Conservation (phyloP, 73 alveolate species). For the Paramecium pentaurelia region DNA sequence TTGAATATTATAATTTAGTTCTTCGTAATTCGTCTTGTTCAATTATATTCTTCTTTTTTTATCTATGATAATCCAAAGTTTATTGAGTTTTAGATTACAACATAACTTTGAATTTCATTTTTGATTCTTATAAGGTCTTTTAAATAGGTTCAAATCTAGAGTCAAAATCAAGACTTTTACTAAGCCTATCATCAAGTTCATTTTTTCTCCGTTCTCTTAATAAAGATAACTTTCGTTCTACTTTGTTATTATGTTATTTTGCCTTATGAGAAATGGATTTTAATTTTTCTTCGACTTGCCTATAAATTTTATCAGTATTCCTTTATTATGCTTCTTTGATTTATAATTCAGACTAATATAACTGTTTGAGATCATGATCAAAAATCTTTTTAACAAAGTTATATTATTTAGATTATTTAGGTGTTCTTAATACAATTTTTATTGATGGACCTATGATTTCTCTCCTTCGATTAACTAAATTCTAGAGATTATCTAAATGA, state of each 20-base stretch:
- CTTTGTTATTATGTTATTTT: background rate
- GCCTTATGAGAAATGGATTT: background rate
- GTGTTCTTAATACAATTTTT: background rate
- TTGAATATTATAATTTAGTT: background rate
- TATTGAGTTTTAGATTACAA: background rate
- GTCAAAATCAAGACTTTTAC: slow-evolving; percentile 4
- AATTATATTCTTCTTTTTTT: background rate
- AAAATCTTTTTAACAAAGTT: background rate
- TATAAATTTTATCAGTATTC: background rate
- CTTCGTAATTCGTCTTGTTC: background rate
- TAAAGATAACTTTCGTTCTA: background rate
- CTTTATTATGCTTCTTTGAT: slow-evolving; percentile 14
- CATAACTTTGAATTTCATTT: background rate
- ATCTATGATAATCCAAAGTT: background rate
- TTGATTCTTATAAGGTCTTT: background rate
- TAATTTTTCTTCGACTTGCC: background rate
- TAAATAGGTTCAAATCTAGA: slow-evolving; percentile 2
- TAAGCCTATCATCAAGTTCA: slow-evolving; percentile 12
- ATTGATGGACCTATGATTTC: slow-evolving; percentile 33
- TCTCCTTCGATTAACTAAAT: background rate
- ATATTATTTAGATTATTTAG: background rate
- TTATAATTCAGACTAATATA: slow-evolving; percentile 13
- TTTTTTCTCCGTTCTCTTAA: background rate
- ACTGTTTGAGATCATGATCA: slow-evolving; percentile 22
- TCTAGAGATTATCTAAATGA: background rate